A percentile compares a stretch with the other conserved stretches of the same genome.
Evolutionary conservation across 116 monocot genomes (phyloP).

Genomic region (Phalaenopsis hybrid): DNA sequence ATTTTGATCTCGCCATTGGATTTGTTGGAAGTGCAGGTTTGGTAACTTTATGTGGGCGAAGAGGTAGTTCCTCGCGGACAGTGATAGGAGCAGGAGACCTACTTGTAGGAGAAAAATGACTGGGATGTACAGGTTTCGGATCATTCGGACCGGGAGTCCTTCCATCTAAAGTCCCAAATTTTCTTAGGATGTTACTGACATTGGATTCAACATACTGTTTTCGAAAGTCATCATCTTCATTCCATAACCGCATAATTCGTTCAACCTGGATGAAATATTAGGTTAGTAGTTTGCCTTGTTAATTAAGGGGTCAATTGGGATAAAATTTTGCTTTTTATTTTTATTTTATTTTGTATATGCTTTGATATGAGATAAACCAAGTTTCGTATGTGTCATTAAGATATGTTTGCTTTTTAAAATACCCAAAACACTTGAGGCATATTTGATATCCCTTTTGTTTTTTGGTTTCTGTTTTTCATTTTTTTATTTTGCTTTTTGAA

Average conservation of each 20-base stretch:
- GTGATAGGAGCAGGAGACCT: not conserved
- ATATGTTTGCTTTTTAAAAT: too few relatives aligned
- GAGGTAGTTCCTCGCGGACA: constrained; percentile 2
- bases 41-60: not conserved
- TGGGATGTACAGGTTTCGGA: constrained; percentile 21
- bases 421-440: too few relatives aligned
- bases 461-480: too few relatives aligned
- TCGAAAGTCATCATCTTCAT: constrained; percentile 62
- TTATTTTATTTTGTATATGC: too few relatives aligned
- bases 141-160: constrained; percentile 66
- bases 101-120: not conserved
- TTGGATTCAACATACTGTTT: constrained; percentile 65
- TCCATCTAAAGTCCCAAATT: constrained; percentile 64
- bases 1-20: constrained; percentile 20
- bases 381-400: too few relatives aligned
- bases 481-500: too few relatives aligned
- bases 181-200: constrained; percentile 41
- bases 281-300: constrained; percentile 7
- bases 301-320: too few relatives aligned
- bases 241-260: constrained; percentile 80
- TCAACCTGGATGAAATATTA: constrained; percentile 25
- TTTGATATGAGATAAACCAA: too few relatives aligned
- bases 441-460: too few relatives aligned
- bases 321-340: too few relatives aligned
- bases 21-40: not conserved